Evolutionary conservation across 106 monocot genomes (phyloP).

Genomic region (Hemerocallis citrina): DNA sequence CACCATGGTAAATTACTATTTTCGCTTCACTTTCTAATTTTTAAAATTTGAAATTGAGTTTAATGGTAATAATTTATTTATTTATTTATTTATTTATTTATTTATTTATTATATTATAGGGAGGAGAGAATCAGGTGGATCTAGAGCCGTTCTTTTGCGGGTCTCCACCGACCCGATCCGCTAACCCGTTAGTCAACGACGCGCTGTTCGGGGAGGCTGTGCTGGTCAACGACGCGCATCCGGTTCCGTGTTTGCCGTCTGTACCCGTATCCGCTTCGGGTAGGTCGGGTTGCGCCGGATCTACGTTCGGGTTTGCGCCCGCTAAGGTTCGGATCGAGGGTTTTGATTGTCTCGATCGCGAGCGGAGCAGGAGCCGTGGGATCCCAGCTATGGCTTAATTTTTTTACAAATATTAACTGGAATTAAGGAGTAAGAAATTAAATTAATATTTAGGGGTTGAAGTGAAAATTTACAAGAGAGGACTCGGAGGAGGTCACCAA

Average conservation of each 20-base stretch:
- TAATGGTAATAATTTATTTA: neutral
- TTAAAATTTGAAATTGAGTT: neutral
- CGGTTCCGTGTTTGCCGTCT: neutral
- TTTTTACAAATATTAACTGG: neutral
- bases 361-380: conserved; percentile 8
- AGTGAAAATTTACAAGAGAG: too few species aligned
- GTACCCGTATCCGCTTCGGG: neutral
- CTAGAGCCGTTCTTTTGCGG: conserved; percentile 28
- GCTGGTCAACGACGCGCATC: neutral
- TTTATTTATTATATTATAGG: neutral
- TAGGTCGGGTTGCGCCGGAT: neutral
- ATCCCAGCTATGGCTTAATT: conserved; percentile 16
- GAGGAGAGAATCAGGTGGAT: conserved; percentile 2
- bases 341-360: conserved; percentile 26
- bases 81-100: too few species aligned
- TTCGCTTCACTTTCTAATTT: too few species aligned
- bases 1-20: conserved; percentile 3
- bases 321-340: conserved; percentile 27
- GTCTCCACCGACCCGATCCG: conserved; percentile 22
- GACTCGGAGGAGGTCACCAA: too few species aligned
- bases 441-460: too few species aligned
- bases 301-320: conserved; percentile 12
- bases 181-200: conserved; percentile 20
- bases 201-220: conserved; percentile 11
- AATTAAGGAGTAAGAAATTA: too few species aligned